Evolutionary conservation across 2,329 filamentous ascomycete genomes (phyloP).

Genomic region (Rutstroemia sydowiana): DNA sequence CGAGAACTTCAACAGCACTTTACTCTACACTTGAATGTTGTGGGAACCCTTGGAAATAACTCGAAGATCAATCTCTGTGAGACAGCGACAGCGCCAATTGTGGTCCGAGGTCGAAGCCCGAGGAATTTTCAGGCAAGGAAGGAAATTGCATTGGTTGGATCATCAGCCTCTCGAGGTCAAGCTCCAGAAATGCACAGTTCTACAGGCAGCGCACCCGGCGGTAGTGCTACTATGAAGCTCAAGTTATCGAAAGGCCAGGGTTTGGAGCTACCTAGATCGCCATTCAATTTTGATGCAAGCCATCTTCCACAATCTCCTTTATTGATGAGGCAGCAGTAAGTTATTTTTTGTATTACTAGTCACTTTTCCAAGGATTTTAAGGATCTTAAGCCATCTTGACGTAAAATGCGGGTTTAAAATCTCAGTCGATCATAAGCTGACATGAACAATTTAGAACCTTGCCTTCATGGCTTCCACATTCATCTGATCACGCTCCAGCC

Average conservation of each 20-base stretch:
- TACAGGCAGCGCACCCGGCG: conserved; percentile 18
- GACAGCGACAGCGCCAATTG: conserved; percentile 80
- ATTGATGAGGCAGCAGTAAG: conserved; percentile 27
- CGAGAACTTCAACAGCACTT: conserved; percentile 98
- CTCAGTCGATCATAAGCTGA: conserved; percentile 1
- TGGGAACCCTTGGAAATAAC: conserved; percentile 78
- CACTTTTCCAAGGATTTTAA: background rate
- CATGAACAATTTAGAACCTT: conserved; percentile 10
- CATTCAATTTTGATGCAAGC: conserved; percentile 29
- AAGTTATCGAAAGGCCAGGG: conserved; percentile 21
- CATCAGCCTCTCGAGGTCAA: conserved; percentile 29
- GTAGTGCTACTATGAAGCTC: conserved; percentile 16
- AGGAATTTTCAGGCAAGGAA: conserved; percentile 92
- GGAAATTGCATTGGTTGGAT: conserved; percentile 65
- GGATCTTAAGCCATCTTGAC: background rate
- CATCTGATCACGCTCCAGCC: conserved; percentile 22
- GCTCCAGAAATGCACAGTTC: conserved; percentile 27
- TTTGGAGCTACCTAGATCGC: conserved; percentile 26
- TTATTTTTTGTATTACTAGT: conserved; percentile 6
- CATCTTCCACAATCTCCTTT: conserved; percentile 26
- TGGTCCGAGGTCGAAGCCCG: conserved; percentile 86
- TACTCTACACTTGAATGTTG: conserved; percentile 77
- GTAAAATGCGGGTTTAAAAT: background rate
- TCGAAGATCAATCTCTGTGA: conserved; percentile 75
- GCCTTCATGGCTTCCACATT: conserved; percentile 21